Base-by-base conservation (phyloP, 495 filamentous ascomycete species). In the Hyaloscypha variabilis region DNA sequence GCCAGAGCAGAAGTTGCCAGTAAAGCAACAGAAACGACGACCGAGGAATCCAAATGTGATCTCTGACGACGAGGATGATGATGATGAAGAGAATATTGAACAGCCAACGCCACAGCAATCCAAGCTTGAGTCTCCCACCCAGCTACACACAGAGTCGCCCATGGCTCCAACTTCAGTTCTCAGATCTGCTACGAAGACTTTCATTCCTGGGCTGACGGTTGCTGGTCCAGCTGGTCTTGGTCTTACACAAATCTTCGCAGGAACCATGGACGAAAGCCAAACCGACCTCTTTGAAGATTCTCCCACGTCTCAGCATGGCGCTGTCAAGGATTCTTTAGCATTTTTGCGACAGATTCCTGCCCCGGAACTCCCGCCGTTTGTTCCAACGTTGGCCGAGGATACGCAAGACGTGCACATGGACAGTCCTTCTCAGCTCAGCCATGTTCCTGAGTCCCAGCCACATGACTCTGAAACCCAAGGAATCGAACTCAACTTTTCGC, bases 181-280 rank as follows among this genome's bases (percentile, higher is more conserved):
- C 8, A 81, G 83, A 19, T 86, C 83, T 4, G 83, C 83, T 1
- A 84, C 76, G 13, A 85, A 86, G 71, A 79, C 76, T 17, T 86
- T 83, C 71, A 87, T 90, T 66, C 88, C 84, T 25, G 85, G 83
- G 2, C 76, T 89, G 34, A 81, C 81, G 19, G 77, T 78, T 21
- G 79, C 79, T 65, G 81, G 81, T 28, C 84, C 88, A 42, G 85
- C 80, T 29, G 83, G 83, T 2, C 75, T 96, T 62, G 91, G 93
- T 50, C 81, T 97, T 57, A 97, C 93, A 5, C 94, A 97, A 73
- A 91, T 92, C 59, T 97, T 97, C 74, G 90, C 90, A n/a, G 92
- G 91, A 28, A 97, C 94, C 2, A 89, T 97, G 84, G 91, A 88
- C 56, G 85, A 91, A 34, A 73, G 67, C 61, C 56, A 77, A 72